Evolutionary conservation across 2,329 filamentous ascomycete species (phyloP), one percentile per base, ranked within the genome.

Genomic region (Lachnellula willkommii): DNA sequence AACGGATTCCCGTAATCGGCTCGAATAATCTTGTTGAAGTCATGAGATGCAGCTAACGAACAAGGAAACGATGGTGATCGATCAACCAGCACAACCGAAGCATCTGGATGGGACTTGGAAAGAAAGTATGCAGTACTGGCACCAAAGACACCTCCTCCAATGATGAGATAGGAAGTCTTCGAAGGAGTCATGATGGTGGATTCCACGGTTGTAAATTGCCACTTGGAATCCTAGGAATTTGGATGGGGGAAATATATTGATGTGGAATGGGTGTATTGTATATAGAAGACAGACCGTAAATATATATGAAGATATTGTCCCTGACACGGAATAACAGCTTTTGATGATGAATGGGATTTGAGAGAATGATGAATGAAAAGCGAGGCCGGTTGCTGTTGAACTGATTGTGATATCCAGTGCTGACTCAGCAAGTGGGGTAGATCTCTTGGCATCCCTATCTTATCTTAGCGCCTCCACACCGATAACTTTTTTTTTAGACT

Each of bases 21-120:
- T 56, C 81, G 77, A 9, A 83, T 73, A 47, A 83, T 78, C 60
- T 83, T 83, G 68, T 82, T 83, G 71, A 79, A 77, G 67, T 84
- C 81, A 64, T 82, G 81, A 0, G 80, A 82, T 2, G 81, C 80
- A 8, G 77, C 79, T 42, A 67, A 56, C 1, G 66, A 63, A n/a
- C 70, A 72, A 2, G 77, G 75, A 22, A 57, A 62, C 11, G 65
- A 63, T 2, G 68, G 60, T 6, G 56, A 59, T 11, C 74, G 72
- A 63, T 81, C 77, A 24, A 80, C 63, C 5, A 80, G 65, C 1
- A 69, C 73, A 52, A 80, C 71, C 9, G 63, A 65, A 4, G 70
- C 71, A 17, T 73, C 65, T 35, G 71, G 66, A 53, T 73, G 70
- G 28, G 63, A 63, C 53, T 72, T 70, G 17, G 74, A 69, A 36